Base-by-base conservation (phyloP, 371 early-diverging fungal genomes). In the Mortierella sp. region DNA sequence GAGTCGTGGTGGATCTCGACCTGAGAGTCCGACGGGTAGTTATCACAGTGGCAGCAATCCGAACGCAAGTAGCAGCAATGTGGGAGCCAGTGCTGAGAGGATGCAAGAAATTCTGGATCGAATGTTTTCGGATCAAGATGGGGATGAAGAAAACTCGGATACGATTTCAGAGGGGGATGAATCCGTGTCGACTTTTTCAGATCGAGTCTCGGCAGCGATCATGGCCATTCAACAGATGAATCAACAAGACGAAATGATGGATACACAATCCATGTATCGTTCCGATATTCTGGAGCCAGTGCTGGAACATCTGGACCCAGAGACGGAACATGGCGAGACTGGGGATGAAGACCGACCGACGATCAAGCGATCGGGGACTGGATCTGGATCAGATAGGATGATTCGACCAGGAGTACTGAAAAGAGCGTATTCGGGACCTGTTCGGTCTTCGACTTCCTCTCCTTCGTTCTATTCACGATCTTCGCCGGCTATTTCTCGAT, bases 71-170 rank as follows among this genome's bases (percentile, higher is more conserved):
- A 37, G 37, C 37, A 37, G 37, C 37, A 57, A 57, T 57, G 66
- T 79, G 14, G 80, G 64, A 0, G 67, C 52, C 25, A 79, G 80
- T 61, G 73, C 80, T 2, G 80, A 66, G 9, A 57, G 67, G 47
- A 79, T 79, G 80, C 80, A 79, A 21, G 80, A 79, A 53, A 79
- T 79, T 53, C 60, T 79, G 70, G 80, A 73, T 23, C 66, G 80
- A 43, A 79, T 79, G 80, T 79, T 79, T 45, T 79, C 80, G 9
- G 73, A 70, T 53, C 64, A 72, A 26, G 70, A 73, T 26, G 80
- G 69, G 47, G 68, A 64, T 60, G 67, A 70, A 0, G 53, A 21
- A 9, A 64, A 72, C 11, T 79, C 80, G 15, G 76, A 71, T 43
- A 37, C 60, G 52, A 63, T 73, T 52, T 73, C 70, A 23, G 80